phyloP scores from a whole-genome alignment of 768 basidiomycete species.

The Mycena vulgaris region DNA sequence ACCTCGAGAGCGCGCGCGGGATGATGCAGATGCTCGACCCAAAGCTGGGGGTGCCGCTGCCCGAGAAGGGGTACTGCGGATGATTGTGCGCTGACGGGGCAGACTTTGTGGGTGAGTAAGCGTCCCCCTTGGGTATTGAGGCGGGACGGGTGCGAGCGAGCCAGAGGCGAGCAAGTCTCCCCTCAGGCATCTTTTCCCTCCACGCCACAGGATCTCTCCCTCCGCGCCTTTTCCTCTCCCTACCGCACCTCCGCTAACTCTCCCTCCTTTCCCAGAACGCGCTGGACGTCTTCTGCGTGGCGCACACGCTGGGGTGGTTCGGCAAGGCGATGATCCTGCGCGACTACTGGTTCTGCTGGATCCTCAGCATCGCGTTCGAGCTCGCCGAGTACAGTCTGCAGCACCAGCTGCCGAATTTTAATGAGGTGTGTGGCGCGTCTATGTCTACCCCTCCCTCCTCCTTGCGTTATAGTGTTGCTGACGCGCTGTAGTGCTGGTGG shows the following conservation, averaged over 20 bases:
- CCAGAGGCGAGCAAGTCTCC: too few relatives aligned
- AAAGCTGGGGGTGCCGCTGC: slow-evolving; percentile 77
- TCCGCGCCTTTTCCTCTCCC: too few relatives aligned
- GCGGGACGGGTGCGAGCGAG: too few relatives aligned
- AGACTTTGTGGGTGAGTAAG: slow-evolving; percentile 60
- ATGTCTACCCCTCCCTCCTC: not conserved
- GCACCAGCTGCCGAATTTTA: slow-evolving; percentile 91
- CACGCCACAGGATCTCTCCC: too few relatives aligned
- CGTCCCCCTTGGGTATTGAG: too few relatives aligned
- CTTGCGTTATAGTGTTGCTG: not conserved
- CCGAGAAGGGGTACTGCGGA: slow-evolving; percentile 92
- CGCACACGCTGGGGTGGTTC: slow-evolving; percentile 91
- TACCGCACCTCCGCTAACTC: too few relatives aligned
- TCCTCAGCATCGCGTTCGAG: slow-evolving; percentile 90
- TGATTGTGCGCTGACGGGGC: slow-evolving; percentile 75
- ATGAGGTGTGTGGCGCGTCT: slow-evolving; percentile 70
- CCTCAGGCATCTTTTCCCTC: too few relatives aligned
- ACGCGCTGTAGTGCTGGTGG: slow-evolving; percentile 84
- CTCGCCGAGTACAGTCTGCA: slow-evolving; percentile 91
- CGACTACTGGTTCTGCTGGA: slow-evolving; percentile 97
- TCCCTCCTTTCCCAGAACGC: too few relatives aligned
- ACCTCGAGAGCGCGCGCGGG: slow-evolving; percentile 69
- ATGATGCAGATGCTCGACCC: slow-evolving; percentile 75
- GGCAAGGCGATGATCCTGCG: slow-evolving; percentile 92
- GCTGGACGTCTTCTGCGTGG: slow-evolving; percentile 89